A percentile compares a stretch with the other conserved stretches of the same genome.
phyloP scores from a whole-genome alignment of 1,139 yeast species.

The Diutina scorzettiae region DNA sequence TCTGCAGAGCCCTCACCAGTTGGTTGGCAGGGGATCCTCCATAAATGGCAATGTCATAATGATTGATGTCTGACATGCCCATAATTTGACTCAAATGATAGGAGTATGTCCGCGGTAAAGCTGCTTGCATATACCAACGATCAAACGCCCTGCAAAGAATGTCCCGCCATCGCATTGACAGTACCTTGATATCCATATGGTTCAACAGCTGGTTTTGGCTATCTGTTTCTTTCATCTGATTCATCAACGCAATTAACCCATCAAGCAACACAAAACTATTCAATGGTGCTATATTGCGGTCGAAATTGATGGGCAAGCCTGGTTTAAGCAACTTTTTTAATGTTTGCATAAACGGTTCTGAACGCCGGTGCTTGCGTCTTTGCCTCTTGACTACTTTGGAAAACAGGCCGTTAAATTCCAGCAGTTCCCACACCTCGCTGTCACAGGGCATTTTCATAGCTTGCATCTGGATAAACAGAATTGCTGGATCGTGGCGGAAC shows the following conservation, averaged over 20 bases:
- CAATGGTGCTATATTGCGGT: not conserved
- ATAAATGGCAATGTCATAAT: conserved; percentile 64
- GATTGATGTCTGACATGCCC: conserved; percentile 49
- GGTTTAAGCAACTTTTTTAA: not conserved
- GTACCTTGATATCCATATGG: conserved; percentile 7
- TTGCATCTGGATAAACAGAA: conserved; percentile 65
- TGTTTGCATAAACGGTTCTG: not conserved
- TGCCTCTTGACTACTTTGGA: conserved; percentile 28
- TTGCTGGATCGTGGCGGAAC: conserved; percentile 61
- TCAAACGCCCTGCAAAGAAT: conserved; percentile 15
- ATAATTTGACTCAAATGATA: conserved; percentile 67
- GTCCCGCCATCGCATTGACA: conserved; percentile 12
- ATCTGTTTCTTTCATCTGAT: conserved; percentile 11
- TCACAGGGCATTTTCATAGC: conserved; percentile 62
- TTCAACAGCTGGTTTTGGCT: conserved; percentile 10
- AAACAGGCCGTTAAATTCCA: conserved; percentile 26
- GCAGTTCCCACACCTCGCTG: conserved; percentile 62
- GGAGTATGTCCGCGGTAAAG: not conserved
- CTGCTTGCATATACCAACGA: conserved; percentile 5
- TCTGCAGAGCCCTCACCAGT: conserved; percentile 54
- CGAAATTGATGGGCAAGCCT: not conserved
- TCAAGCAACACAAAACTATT: conserved; percentile 10
- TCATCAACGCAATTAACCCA: conserved; percentile 11
- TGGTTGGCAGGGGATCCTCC: conserved; percentile 79
- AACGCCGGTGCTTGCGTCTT: conserved; percentile 16